Percentiles rank a stretch among this genome's conserved stretches.
Conservation (phyloP, 768 basidiomycete genomes). For the Mycena galopus region DNA sequence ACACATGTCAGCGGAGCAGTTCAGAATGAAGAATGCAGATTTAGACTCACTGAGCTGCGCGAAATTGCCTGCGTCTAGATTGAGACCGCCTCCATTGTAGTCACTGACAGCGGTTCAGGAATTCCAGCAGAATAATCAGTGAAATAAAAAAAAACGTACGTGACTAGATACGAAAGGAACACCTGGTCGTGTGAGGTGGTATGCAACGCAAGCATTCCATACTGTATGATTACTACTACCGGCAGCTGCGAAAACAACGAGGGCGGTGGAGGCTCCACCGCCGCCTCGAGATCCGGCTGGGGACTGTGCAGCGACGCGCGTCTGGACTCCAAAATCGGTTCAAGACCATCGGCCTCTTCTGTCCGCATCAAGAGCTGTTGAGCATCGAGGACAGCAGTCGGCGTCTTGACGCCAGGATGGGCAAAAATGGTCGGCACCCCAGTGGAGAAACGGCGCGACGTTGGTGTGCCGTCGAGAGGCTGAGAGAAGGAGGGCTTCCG, state of each 20-base stretch:
- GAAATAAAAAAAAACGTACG: constrained; percentile 61
- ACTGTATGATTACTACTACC: constrained; percentile 88
- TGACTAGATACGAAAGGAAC: constrained; percentile 92
- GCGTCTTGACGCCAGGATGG: constrained; percentile 85
- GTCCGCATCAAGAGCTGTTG: constrained; percentile 68
- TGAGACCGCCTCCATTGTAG: constrained; percentile 89
- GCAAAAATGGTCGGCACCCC: constrained; percentile 83
- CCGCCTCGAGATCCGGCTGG: constrained; percentile 53
- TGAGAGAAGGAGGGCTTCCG: constrained; percentile 48
- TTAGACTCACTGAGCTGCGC: constrained; percentile 82
- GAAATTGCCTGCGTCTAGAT: constrained; percentile 91
- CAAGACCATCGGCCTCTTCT: constrained; percentile 59
- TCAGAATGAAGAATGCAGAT: background rate
- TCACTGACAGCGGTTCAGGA: constrained; percentile 60
- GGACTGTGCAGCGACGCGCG: constrained; percentile 47
- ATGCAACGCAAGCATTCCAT: constrained; percentile 90
- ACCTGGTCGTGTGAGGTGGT: constrained; percentile 92
- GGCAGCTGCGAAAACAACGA: constrained; percentile 84
- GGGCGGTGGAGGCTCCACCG: constrained; percentile 64
- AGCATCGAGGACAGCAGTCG: constrained; percentile 81
- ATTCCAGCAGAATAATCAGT: background rate
- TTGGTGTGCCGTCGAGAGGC: constrained; percentile 50
- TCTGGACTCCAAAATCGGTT: constrained; percentile 65
- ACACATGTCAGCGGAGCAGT: constrained; percentile 1
- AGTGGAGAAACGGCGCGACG: constrained; percentile 68